Evolutionary conservation across 495 filamentous ascomycete genomes (phyloP), one percentile per base, ranked within the genome.

Genomic region (Parmelia sp.): DNA sequence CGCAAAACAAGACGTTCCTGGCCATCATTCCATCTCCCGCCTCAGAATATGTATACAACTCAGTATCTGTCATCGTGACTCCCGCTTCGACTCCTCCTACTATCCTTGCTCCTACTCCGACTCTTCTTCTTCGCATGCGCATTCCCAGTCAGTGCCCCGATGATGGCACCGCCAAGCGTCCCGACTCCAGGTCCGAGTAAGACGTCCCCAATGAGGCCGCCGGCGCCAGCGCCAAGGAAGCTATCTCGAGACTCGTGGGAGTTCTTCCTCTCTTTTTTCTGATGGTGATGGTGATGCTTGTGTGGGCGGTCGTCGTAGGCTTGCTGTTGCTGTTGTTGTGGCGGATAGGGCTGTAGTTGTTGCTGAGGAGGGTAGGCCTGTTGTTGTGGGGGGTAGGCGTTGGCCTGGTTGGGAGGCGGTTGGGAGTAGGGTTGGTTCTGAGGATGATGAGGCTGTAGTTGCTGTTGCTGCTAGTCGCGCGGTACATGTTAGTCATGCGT

Each of bases 131-230:
- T 67, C 7, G 58, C 64, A 40, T 66, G 62, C 45, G 61, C 56
- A 29, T 72, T 64, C 19, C 67, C 70, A 2, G 61, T 63, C 53
- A 72, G 35, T 17, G 68, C 69, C 19, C 69, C 69, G 21, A 71
- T 45, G 4, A 71, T 47, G 17, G 62, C 69, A 8, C 64, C 69
- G 21, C 67, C 69, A 12, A 69, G 39, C 7, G 69, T 71, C 12
- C 69, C 69, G 7, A 69, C 69, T 1, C 69, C 69, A 11, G 69
- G 69, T 14, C 65, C 67, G 0, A 71, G 37, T 23, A 71, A 15
- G 0, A 71, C 59, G 62, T 71, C 69, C 4, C 69, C 69, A 25
- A 71, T 40, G 19, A 71, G 12, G 0, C 55, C 69, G 19, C 69
- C 69, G 19, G 58, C 67, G 40, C 64, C 55, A 19, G 69, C 69